Percentiles rank a stretch among this genome's conserved stretches.
Evolutionary conservation across 1,139 yeast species (phyloP).

Genomic region (Blastobotrys buckinghamii): DNA sequence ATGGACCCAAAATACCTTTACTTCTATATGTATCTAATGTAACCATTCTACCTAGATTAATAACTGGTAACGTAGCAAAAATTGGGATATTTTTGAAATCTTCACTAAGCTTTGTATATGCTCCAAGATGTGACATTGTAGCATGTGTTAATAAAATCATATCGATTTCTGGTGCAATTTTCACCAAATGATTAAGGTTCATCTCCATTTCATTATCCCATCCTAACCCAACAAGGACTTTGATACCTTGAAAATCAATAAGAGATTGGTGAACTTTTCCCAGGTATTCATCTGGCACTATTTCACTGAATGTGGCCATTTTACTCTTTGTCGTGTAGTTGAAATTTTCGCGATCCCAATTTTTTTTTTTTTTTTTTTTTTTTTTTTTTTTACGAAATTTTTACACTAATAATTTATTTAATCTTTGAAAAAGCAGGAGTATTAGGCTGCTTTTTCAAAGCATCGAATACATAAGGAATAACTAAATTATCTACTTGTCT

Average conservation of each 20-base stretch:
- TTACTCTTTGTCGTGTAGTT: not conserved
- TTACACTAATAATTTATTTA: not conserved
- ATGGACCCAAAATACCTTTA: constrained; percentile 70
- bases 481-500: constrained; percentile 52
- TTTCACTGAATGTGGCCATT: constrained; percentile 24
- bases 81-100: constrained; percentile 65
- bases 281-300: constrained; percentile 13
- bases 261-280: constrained; percentile 27
- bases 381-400: too few relatives aligned
- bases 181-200: constrained; percentile 23
- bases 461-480: constrained; percentile 43
- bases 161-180: constrained; percentile 28
- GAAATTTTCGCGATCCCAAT: not conserved
- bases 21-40: constrained; percentile 77
- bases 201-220: constrained; percentile 33
- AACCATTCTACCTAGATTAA: constrained; percentile 78
- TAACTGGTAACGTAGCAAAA: constrained; percentile 83
- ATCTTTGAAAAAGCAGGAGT: too few relatives aligned
- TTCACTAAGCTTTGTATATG: constrained; percentile 65
- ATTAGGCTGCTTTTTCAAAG: too few relatives aligned
- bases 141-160: constrained; percentile 79
- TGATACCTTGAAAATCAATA: constrained; percentile 24
- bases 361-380: not conserved
- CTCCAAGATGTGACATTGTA: constrained; percentile 74
- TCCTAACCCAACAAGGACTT: constrained; percentile 35